Evolutionary conservation across 192 early-diverging fungal species (phyloP), one percentile per base, ranked within the genome.

Genomic region (Pilaira anomala): DNA sequence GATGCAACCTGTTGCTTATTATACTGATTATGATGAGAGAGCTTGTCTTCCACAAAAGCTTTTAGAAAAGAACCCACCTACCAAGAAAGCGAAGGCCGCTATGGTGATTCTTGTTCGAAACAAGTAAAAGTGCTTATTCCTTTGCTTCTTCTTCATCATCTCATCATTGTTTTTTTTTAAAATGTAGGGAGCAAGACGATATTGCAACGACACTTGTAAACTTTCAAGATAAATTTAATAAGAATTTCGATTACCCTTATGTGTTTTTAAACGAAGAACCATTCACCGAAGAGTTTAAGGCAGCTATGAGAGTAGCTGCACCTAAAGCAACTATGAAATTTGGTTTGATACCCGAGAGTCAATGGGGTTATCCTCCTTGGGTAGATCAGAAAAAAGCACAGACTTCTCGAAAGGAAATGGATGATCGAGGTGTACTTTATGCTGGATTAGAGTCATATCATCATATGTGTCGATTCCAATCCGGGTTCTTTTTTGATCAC

Each of bases 401-500:
- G 2, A 71, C 84, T 33, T 68, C 67, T 28, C 78, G 87, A 40
- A 52, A 79, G 24, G 51, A 79, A 22, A 91, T 94, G 90, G 74
- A 72, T 12, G 71, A 66, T 0, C 69, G 78, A 2, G 58, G 78
- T 9, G 84, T 93, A 3, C 79, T 88, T 25, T 94, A 92, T 60
- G 91, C 88, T 2, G 85, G 77, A 12, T 82, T 78, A 30, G 77
- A 89, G 59, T 84, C 86, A 12, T 95, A 95, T 74, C 86, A 92
- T 33, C 91, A 95, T 60, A 95, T 95, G 92, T 95, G 92, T 51
- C 80, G 92, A 42, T 95, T 63, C 49, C 72, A 82, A 33, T 85
- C 84, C 21, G 85, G 85, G 2, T 81, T 80, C 60, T 87, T 87
- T 58, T 86, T 73, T 50, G 60, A 76, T 39, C 85, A 87, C 57